Conservation (phyloP, 2,329 filamentous ascomycete species). For the Aotearoamyces nothofagi region DNA sequence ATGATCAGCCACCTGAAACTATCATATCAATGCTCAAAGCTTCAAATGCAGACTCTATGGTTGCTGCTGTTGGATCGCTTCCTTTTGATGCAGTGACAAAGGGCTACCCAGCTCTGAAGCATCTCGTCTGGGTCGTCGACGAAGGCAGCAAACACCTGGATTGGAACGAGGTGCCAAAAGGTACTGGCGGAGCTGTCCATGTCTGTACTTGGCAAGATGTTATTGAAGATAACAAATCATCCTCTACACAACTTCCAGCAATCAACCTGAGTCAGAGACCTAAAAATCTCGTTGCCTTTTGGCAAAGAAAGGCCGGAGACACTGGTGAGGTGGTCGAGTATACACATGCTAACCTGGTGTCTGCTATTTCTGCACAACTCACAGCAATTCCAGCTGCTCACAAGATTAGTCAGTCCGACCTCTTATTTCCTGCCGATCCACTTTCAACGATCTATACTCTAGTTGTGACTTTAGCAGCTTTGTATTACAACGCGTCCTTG, state of each 20-base stretch:
- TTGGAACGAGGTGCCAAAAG: conserved; percentile 79
- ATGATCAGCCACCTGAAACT: conserved; percentile 54
- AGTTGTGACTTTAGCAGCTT: conserved; percentile 62
- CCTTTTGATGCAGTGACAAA: conserved; percentile 61
- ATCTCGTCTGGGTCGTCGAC: conserved; percentile 87
- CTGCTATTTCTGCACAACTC: conserved; percentile 68
- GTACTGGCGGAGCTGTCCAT: conserved; percentile 57
- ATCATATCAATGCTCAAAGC: conserved; percentile 58
- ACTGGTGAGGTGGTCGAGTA: conserved; percentile 65
- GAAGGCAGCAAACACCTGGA: conserved; percentile 84
- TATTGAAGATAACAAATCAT: conserved; percentile 50
- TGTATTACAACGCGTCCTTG: conserved; percentile 73
- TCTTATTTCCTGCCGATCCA: conserved; percentile 73
- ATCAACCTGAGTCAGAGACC: conserved; percentile 37
- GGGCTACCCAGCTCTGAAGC: conserved; percentile 53
- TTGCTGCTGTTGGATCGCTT: conserved; percentile 76
- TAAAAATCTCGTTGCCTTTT: conserved; percentile 49
- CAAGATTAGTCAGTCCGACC: conserved; percentile 57
- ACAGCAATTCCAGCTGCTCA: conserved; percentile 62
- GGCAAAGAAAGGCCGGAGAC: conserved; percentile 36
- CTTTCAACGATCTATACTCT: conserved; percentile 70
- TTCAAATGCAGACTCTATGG: conserved; percentile 63
- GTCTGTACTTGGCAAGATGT: conserved; percentile 92
- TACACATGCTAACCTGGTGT: conserved; percentile 69
- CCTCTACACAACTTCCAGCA: conserved; percentile 47